These are phyloP conservation scores for Mikania micrantha DNA, from an alignment of 129 eudicot species.

Conservation along the genomic window DNA sequence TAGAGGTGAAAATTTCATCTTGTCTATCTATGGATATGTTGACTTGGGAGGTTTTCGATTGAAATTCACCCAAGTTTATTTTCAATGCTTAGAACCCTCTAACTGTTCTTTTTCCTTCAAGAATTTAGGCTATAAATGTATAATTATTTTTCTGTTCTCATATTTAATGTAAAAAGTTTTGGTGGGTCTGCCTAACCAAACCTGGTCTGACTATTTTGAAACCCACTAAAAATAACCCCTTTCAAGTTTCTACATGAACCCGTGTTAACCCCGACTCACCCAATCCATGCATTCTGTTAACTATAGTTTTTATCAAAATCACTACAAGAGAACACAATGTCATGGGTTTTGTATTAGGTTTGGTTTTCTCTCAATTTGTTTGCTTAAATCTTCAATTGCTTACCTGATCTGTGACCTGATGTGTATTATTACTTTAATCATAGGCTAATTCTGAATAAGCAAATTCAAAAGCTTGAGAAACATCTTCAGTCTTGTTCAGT, in stretches of 20 bases:
- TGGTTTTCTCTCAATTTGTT: background rate
- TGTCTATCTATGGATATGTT: background rate
- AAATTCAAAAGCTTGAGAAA: slow-evolving; percentile 77
- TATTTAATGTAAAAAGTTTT: too few species aligned
- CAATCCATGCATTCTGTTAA: background rate
- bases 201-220: too few species aligned
- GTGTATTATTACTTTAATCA: slow-evolving; percentile 4
- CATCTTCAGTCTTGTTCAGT: slow-evolving; percentile 39
- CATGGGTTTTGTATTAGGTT: background rate
- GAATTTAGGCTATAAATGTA: too few species aligned
- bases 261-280: background rate
- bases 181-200: too few species aligned
- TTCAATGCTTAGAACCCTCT: background rate
- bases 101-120: background rate
- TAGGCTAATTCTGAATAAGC: slow-evolving; percentile 79
- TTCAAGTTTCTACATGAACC: background rate
- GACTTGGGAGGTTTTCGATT: background rate
- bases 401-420: slow-evolving; percentile 11
- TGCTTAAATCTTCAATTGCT: background rate
- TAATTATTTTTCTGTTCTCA: too few species aligned
- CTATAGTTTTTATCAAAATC: background rate
- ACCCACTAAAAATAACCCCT: background rate
- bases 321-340: background rate
- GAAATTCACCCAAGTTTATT: background rate
- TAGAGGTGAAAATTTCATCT: background rate